Base-by-base conservation (phyloP, 805 yeast genomes). In the Starmera caribaea region DNA sequence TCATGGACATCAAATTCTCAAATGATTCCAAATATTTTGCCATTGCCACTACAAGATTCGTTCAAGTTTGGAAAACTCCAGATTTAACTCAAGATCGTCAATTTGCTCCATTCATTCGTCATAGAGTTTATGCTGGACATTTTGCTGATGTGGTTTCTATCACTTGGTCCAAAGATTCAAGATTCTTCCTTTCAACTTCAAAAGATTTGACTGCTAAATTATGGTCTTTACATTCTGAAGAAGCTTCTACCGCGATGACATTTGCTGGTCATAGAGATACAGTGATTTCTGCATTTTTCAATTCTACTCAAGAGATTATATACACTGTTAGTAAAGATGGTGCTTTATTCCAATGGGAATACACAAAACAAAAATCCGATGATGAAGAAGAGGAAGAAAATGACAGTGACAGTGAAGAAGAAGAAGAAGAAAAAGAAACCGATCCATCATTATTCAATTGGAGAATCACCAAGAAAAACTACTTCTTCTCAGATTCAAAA, bases 1-100 rank as follows among this genome's bases (percentile, higher is more conserved):
- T 90, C 29, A 58, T 63, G 24, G 90, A 81, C 48, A 58, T 90
- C 21, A 75, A 81, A 52, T 92, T 92, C 60, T 79, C 95, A 38
- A 92, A 96, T 3, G 88, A 87, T 60, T 97, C 97, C 3, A 70
- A 69, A 35, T 75, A 76, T 51, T 89, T 92, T 63, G 97, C 97
- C 7, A 72, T 87, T 24, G 95, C 95, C 4, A 68, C 79, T 30
- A 87, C 86, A 6, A 66, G 95, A 48, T 81, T 83, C 39, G 66
- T 90, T 14, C 97, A 92, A 59, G 80, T 92, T 8, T 92, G 98
- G 98, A 80, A 77, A 53, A 86, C 97, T 1, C 97, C 97, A 0
- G 79, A 74, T 36, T 66, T 69, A 17, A 64, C 76, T 8, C 92
- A 85, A 50, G 96, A 87, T 53, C 72, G 95, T 44, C 96, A 88